phyloP scores from a whole-genome alignment of 352 stramenopile genomes.

The Sclerospora graminicola region DNA sequence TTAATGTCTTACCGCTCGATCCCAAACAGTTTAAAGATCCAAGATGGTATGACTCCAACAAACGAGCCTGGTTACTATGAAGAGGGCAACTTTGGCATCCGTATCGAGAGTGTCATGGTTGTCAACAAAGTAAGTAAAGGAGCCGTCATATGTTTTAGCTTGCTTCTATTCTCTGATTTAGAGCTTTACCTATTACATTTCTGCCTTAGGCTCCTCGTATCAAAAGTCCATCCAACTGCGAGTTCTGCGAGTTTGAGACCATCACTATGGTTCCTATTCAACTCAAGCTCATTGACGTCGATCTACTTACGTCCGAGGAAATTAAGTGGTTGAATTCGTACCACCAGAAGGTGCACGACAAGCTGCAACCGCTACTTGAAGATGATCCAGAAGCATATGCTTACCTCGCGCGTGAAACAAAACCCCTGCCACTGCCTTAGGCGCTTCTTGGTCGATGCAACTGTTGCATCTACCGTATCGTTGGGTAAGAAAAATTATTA shows the following conservation, averaged over 20 bases:
- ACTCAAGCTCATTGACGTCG: constrained; percentile 92
- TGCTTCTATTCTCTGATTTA: not conserved
- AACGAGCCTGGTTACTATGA: constrained; percentile 99
- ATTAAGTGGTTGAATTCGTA: constrained; percentile 94
- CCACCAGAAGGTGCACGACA: constrained; percentile 87
- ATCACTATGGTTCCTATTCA: constrained; percentile 98
- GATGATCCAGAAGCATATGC: constrained; percentile 47
- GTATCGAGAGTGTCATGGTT: constrained; percentile 98
- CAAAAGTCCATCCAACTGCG: constrained; percentile 53
- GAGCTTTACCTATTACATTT: constrained; percentile 1
- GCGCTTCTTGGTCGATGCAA: too few relatives aligned
- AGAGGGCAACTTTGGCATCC: constrained; percentile 95
- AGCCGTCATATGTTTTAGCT: constrained; percentile 1
- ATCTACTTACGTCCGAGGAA: constrained; percentile 87
- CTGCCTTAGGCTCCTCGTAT: constrained; percentile 34
- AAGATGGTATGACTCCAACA: constrained; percentile 95
- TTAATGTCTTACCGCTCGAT: constrained; percentile 81
- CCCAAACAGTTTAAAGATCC: constrained; percentile 68
- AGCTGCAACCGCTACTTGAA: constrained; percentile 85
- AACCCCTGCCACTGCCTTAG: constrained; percentile 27
- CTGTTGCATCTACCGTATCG: too few relatives aligned
- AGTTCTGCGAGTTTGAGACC: constrained; percentile 94
- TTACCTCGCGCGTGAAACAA: constrained; percentile 73
- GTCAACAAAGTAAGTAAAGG: constrained; percentile 73
- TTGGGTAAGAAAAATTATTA: too few relatives aligned